Evolutionary conservation across 1,284 basidiomycete genomes (phyloP), one percentile per base, ranked within the genome.

Genomic region (Microbotryomycetes sp.): DNA sequence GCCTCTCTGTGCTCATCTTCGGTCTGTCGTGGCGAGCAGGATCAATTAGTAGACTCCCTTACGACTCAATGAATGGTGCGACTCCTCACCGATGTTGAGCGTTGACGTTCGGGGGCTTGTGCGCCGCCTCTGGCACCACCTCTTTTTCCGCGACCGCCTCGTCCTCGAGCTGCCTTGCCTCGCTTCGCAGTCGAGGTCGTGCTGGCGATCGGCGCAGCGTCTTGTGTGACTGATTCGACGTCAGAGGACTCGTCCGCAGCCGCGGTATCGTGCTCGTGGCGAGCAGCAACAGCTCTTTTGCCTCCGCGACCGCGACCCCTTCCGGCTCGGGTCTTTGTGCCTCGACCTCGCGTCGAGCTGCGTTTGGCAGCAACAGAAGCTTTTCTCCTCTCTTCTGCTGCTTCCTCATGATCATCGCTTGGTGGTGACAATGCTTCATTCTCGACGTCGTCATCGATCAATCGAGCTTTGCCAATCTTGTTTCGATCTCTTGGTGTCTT

Each of bases 251-350:
- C 25, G 12, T 49, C 53, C 15, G 55, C 56, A 26, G 54, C 47
- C 31, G 15, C 48, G 5, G 50, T 48, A 12, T 55, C 54, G 28
- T 54, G 22, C 22, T 50, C 56, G 26, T 16, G 19, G 22, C 29
- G 25, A 29, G 46, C 23, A 22, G 25, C 28, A 23, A 19, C 49
- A 6, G 49, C 49, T 29, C 29, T 51, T 29, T 51, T 51, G 25
- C 23, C 26, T 23, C 49, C 49, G n/a, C 49, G 49, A 51, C 49
- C 49, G 49, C 49, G 49, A 23, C 23, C 49, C 29, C 49, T 29
- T 28, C 49, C 23, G 4, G 23, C 49, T 29, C 49, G 19, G n/a
- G 23, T 28, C 19, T 28, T 22, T 26, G 22, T 28, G 5, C 49
- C 49, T 29, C 49, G 23, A 7, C 23, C 49, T 19, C 23, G 23